These are phyloP conservation scores for Ophidiomyces ophidiicola DNA, from an alignment of 2,329 filamentous ascomycete genomes.

Conservation along the genomic window DNA sequence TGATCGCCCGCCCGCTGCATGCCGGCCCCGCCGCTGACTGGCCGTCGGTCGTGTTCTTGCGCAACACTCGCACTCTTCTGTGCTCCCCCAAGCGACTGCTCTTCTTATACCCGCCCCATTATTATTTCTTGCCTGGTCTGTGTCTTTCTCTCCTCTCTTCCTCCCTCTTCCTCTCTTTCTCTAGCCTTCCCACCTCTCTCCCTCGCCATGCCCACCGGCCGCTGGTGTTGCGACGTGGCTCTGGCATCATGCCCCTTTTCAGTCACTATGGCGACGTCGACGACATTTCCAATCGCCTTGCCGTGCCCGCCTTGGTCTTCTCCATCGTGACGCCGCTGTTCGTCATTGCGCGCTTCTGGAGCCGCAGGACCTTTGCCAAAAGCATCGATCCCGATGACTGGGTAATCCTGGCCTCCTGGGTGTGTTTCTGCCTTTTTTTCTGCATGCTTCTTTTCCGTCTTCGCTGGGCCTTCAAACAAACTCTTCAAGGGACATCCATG, in stretches of 20 bases:
- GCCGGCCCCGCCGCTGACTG: too few relatives aligned
- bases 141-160: too few relatives aligned
- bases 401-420: conserved; percentile 19
- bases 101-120: too few relatives aligned
- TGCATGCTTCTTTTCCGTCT: too few relatives aligned
- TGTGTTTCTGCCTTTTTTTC: too few relatives aligned
- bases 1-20: too few relatives aligned
- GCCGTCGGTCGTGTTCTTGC: too few relatives aligned
- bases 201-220: not conserved
- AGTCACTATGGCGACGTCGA: conserved; percentile 19
- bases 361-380: conserved; percentile 14
- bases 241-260: conserved; percentile 16
- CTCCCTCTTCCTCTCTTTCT: too few relatives aligned
- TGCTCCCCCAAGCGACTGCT: too few relatives aligned
- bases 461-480: too few relatives aligned
- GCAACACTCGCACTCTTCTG: too few relatives aligned
- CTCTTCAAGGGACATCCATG: not conserved
- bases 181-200: not conserved
- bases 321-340: conserved; percentile 17
- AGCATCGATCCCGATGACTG: conserved; percentile 21
- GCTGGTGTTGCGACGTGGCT: not conserved
- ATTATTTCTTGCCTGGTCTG: too few relatives aligned
- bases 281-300: conserved; percentile 16
- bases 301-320: conserved; percentile 17
- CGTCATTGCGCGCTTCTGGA: conserved; percentile 15